A percentile compares a stretch with the other conserved stretches of the same genome.
phyloP scores from a whole-genome alignment of 495 filamentous ascomycete species.

The Lindgomyces ingoldianus region DNA sequence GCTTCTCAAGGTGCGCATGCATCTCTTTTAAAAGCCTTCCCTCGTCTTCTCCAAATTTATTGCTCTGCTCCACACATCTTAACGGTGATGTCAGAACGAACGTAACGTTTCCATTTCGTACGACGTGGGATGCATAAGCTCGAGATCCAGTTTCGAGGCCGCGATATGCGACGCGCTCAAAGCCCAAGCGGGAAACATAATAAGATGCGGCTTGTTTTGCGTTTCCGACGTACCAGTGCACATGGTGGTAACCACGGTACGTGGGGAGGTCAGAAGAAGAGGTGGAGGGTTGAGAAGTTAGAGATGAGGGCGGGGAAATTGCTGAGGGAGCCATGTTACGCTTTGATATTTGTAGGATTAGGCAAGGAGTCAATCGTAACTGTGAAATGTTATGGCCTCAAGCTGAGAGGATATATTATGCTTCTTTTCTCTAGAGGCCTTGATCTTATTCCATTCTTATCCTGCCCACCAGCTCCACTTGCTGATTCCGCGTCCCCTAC shows the following conservation, averaged over 20 bases:
- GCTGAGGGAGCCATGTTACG: conserved; percentile 70
- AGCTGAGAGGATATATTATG: neutral
- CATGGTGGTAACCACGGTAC: conserved; percentile 83
- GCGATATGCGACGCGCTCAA: conserved; percentile 74
- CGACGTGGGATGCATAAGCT: conserved; percentile 73
- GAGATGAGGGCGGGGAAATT: conserved; percentile 50
- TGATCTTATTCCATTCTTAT: conserved; percentile 6
- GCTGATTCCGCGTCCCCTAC: neutral
- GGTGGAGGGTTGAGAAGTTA: conserved; percentile 45
- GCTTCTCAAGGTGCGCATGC: conserved; percentile 71
- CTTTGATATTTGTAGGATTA: conserved; percentile 22
- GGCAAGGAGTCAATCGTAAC: neutral
- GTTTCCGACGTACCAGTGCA: conserved; percentile 94
- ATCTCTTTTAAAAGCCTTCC: conserved; percentile 64
- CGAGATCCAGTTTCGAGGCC: conserved; percentile 86
- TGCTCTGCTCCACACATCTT: conserved; percentile 55
- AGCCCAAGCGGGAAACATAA: conserved; percentile 83
- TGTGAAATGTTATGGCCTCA: neutral
- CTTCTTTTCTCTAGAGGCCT: neutral
- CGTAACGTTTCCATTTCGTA: conserved; percentile 72
- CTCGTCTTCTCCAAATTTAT: conserved; percentile 56
- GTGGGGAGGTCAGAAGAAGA: conserved; percentile 44
- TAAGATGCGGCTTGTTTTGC: conserved; percentile 88
- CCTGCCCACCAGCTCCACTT: neutral
- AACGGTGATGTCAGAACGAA: conserved; percentile 86